Base-by-base conservation (phyloP, 225 moss, liverwort and hornwort species). In the Marchantia paleacea region DNA sequence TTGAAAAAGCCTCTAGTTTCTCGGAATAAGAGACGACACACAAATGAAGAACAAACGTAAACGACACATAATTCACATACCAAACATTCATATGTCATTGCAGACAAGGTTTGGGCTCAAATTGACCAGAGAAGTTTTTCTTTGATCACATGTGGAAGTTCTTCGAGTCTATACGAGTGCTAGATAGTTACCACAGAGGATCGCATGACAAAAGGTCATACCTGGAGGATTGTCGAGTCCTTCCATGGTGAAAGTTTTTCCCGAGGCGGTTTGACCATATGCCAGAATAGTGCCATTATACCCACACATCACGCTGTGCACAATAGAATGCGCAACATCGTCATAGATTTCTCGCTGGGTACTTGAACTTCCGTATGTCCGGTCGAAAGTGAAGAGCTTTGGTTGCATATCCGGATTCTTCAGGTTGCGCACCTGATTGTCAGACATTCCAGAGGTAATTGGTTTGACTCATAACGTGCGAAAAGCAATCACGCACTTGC, bases 191-290 rank as follows among this genome's bases (percentile, higher is more conserved):
- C 5, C 39, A 39, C 39, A 39, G 39, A 39, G 39, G 39, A 2
- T 39, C 49, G 28, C 30, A 73, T 12, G 74, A 54, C 53, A 75
- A 25, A 10, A 18, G 28, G 52, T 22, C 79, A 5, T 91, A 97
- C 97, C 97, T 78, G 92, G 90, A 81, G 95, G 93, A 81, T 87
- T 89, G 68, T 95, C 97, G 55, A 91, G 89, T 7, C 97, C 97
- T 54, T 97, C 97, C 97, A 97, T 97, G 30, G 97, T 97, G 82
- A 93, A 97, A 7, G 97, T 97, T 80, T 95, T 97, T n/a, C 97
- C 97, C 0, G 97, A 97, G 28, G 97, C 97, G 65, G 97, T 97
- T 82, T 97, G 97, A 48, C 97, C 97, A 72, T 97, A 97, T 7
- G 95, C 94, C 78, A 97, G 73, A 64, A 97, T 89, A 7, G 97